Evolutionary conservation across 2,329 filamentous ascomycete genomes (phyloP), one percentile per base, ranked within the genome.

Genomic region (Aquanectria penicillioides): DNA sequence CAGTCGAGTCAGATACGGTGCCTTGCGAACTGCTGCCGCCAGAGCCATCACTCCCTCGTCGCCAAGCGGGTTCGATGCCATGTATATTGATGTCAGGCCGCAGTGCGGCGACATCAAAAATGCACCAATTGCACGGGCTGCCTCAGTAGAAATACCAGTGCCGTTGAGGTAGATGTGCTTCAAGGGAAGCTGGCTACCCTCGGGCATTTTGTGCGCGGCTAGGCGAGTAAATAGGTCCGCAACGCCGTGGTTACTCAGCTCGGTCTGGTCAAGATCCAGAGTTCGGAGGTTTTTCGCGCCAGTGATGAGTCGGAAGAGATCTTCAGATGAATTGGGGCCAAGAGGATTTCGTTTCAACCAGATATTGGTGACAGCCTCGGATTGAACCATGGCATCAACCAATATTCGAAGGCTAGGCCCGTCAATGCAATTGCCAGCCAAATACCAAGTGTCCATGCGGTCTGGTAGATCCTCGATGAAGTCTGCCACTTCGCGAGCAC

Each of bases 281-380:
- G 82, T 83, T 20, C 79, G 75, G 31, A 85, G 70, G 28, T 77
- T 77, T 23, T 71, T 69, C 3, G 76, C 74, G 26, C 75, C 57
- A 0, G 78, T 79, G 57, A 84, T 76, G 29, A 85, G 74, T 5
- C 76, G 74, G 59, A 75, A 80, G 12, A 84, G 53, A 44, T 81
- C 73, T 38, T 69, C 63, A 4, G 76, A 77, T 15, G 77, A 72
- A 5, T 65, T 66, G 3, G 77, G 59, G 1, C 76, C 75, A 22
- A 85, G 75, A 2, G 83, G 83, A 67, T 85, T 86, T 11, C 82
- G 78, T 68, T 84, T 85, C 51, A 85, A 69, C 83, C 83, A 85
- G 43, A 85, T 68, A 61, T 81, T 83, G 17, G 80, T 82, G 57
- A 83, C 72, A 12, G 73, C 73, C 4, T 73, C 69, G 1, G 80